Evolutionary conservation across 2,329 filamentous ascomycete genomes (phyloP), one percentile per base, ranked within the genome.

Genomic region (Aspergillus sp.): DNA sequence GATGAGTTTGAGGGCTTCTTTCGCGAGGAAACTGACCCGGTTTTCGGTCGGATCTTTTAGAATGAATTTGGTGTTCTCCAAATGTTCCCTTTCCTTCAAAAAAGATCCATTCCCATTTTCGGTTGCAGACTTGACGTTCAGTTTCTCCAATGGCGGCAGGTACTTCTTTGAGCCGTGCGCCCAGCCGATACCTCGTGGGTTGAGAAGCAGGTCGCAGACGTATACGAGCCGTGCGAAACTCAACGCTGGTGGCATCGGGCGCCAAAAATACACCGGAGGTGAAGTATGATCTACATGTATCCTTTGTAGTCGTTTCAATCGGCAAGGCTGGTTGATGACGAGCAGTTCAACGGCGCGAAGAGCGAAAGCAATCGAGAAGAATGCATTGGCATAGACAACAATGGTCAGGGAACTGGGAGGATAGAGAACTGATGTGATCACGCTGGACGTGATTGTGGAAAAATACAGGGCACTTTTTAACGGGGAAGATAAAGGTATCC

Each of bases 131-230:
- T 45, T 47, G 5, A 41, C 31, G 23, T 19, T 46, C 12, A 27
- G 40, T 33, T 25, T 40, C 41, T 46, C 31, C 31, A 53, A 41
- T n/a, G 23, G 37, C 3, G 61, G 61, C 14, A 57, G 52, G 33
- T 62, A 60, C n/a, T 52, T 55, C 17, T 19, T 44, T 2, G 62
- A 55, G 12, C 57, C 55, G 21, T 64, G 51, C 27, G 46, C 59
- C 62, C 62, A 64, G 19, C 62, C 62, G 27, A 64, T 58, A n/a
- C 52, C 57, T 40, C 62, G 60, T 7, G 62, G 62, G 47, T 64
- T 64, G 39, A 55, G 23, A 11, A 59, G 40, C 14, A 64, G 54
- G 25, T 64, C 57, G 8, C 39, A 55, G 23, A 60, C 45, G 8
- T 41, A 62, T 11, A 46, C n/a, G 3, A 64, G 48, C 6, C 62